phyloP scores from a whole-genome alignment of 2,329 filamentous ascomycete species.

The Aotearoamyces nothofagi region DNA sequence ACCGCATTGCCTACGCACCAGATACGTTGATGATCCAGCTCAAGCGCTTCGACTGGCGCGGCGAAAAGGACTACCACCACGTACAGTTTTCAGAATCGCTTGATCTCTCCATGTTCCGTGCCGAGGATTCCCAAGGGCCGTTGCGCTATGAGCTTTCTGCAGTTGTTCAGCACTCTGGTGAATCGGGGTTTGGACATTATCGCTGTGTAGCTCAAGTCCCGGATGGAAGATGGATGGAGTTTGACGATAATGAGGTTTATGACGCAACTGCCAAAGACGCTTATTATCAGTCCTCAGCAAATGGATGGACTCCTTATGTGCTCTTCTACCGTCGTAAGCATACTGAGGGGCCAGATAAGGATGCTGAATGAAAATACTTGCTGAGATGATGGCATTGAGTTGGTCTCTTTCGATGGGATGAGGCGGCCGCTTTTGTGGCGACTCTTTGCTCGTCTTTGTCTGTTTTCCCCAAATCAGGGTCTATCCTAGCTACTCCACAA shows the following conservation, averaged over 20 bases:
- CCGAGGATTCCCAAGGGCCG: constrained; percentile 3
- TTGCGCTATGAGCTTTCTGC: constrained; percentile 16
- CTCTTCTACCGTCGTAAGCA: constrained; percentile 2
- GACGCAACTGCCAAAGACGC: constrained; percentile 2
- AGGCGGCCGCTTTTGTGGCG: no score
- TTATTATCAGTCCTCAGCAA: neutral
- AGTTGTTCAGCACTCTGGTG: constrained; percentile 15
- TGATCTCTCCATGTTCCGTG: constrained; percentile 12
- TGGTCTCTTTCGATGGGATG: no score
- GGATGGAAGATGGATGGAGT: constrained; percentile 7
- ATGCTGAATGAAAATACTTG: no score
- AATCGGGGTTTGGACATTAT: constrained; percentile 9
- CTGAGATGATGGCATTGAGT: no score
- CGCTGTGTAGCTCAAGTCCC: constrained; percentile 4
- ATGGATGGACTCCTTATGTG: constrained; percentile 1
- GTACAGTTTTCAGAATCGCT: constrained; percentile 10
- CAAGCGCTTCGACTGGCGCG: constrained; percentile 13
- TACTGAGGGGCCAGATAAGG: no score
- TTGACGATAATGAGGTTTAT: constrained; percentile 8
- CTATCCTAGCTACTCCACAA: no score
- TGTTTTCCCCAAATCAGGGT: no score
- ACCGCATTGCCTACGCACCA: constrained; percentile 11
- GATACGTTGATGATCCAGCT: constrained; percentile 15
- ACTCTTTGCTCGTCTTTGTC: no score
- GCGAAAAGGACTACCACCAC: constrained; percentile 9